Percentiles rank a stretch among this genome's conserved stretches.
Evolutionary conservation across 2,329 filamentous ascomycete genomes (phyloP).

Genomic region (Triangularia verruculosa): DNA sequence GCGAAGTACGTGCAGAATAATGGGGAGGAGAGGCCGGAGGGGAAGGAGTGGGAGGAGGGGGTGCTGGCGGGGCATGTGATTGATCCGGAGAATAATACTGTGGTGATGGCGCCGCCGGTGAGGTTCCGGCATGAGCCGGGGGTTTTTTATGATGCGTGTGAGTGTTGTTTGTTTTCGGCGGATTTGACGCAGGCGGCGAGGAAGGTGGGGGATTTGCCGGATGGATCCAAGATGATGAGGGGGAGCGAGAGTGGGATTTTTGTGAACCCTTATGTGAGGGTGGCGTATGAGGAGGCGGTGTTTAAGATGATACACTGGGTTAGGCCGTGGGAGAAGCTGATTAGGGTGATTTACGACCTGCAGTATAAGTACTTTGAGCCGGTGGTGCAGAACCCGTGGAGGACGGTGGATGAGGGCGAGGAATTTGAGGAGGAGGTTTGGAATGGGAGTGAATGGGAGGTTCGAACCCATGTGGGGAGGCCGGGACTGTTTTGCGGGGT

Average conservation of each 20-base stretch:
- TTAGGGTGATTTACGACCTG: slow-evolving; percentile 56
- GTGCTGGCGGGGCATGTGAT: slow-evolving; percentile 35
- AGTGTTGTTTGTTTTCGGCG: slow-evolving; percentile 59
- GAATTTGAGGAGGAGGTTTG: slow-evolving; percentile 51
- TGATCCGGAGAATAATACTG: slow-evolving; percentile 33
- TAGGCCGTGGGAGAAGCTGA: slow-evolving; percentile 64
- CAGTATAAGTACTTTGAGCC: slow-evolving; percentile 52
- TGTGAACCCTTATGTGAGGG: slow-evolving; percentile 72
- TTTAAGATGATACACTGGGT: slow-evolving; percentile 58
- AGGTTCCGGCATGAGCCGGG: slow-evolving; percentile 59
- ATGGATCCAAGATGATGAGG: slow-evolving; percentile 36
- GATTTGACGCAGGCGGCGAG: slow-evolving; percentile 43
- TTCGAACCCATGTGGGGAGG: slow-evolving; percentile 43
- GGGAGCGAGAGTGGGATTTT: slow-evolving; percentile 46
- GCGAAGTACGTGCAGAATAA: slow-evolving; percentile 55
- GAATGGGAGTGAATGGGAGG: slow-evolving; percentile 40
- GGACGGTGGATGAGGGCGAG: slow-evolving; percentile 57
- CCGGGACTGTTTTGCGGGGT: slow-evolving; percentile 56
- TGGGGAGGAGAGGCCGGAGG: slow-evolving; percentile 24
- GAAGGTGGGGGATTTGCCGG: slow-evolving; percentile 41
- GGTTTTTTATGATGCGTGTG: slow-evolving; percentile 60
- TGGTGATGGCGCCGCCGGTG: slow-evolving; percentile 38
- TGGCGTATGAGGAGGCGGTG: slow-evolving; percentile 60
- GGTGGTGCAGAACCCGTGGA: slow-evolving; percentile 59
- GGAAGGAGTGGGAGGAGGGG: slow-evolving; percentile 24